phyloP scores from a whole-genome alignment of 2,329 filamentous ascomycete species.

The Ploettnerulaceae sp. region DNA sequence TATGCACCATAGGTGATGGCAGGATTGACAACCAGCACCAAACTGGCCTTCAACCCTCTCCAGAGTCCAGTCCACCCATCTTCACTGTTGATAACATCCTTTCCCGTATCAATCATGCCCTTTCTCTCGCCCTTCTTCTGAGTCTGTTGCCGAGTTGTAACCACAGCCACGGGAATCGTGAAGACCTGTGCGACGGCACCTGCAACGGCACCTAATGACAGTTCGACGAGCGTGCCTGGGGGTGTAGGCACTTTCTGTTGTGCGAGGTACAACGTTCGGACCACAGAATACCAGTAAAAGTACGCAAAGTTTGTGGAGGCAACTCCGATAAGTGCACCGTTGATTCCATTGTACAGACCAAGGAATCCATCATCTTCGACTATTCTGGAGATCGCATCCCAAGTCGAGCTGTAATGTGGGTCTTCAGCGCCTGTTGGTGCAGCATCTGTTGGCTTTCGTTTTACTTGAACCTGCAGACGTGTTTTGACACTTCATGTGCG shows the following conservation, averaged over 20 bases:
- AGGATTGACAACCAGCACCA: conserved; percentile 93
- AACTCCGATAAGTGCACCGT: conserved; percentile 81
- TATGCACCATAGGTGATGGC: conserved; percentile 98
- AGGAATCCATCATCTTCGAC: conserved; percentile 70
- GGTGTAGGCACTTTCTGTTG: conserved; percentile 52
- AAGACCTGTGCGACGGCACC: conserved; percentile 91
- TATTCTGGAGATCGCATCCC: conserved; percentile 86
- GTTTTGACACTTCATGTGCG: conserved; percentile 74
- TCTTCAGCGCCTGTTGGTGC: conserved; percentile 44
- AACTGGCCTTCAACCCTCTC: conserved; percentile 91
- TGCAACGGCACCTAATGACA: conserved; percentile 78
- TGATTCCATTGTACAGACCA: conserved; percentile 86
- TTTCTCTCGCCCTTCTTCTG: conserved; percentile 80
- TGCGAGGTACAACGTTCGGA: conserved; percentile 72
- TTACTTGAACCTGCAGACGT: conserved; percentile 89
- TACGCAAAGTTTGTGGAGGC: conserved; percentile 98
- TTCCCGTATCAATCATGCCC: conserved; percentile 79
- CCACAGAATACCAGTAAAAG: conserved; percentile 97
- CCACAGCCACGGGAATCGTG: conserved; percentile 91
- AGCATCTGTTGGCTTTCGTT: conserved; percentile 46
- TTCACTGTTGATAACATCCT: conserved; percentile 83
- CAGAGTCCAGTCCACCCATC: conserved; percentile 87
- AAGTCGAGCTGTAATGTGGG: conserved; percentile 77
- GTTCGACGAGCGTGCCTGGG: conserved; percentile 75
- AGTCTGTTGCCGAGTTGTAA: conserved; percentile 95